A percentile compares a stretch with the other conserved stretches of the same genome.
Evolutionary conservation across 2,329 filamentous ascomycete genomes (phyloP).

Genomic region (Botrytis sinoallii): DNA sequence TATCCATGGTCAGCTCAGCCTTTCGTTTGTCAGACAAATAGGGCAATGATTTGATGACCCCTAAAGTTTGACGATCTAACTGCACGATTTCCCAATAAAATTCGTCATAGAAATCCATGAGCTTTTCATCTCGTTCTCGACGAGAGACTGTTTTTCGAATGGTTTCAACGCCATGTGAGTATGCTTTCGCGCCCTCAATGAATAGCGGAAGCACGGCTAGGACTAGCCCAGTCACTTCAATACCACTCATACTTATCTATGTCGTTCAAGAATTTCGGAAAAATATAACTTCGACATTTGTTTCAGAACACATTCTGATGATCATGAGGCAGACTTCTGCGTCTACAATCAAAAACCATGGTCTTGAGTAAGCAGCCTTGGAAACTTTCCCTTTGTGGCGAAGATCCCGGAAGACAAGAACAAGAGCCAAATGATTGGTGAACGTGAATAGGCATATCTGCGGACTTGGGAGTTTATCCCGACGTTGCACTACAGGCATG

Average conservation of each 20-base stretch:
- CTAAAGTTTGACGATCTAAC: conserved; percentile 2
- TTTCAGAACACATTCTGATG: neutral
- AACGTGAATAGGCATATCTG: neutral
- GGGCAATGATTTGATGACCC: neutral
- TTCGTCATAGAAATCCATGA: conserved; percentile 4
- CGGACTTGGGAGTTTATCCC: neutral
- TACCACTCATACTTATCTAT: neutral
- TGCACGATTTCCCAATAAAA: conserved; percentile 16
- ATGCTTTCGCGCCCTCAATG: conserved; percentile 4
- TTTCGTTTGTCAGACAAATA: neutral
- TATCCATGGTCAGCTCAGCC: neutral
- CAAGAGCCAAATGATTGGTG: neutral
- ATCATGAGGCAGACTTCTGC: neutral
- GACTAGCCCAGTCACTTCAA: conserved; percentile 1
- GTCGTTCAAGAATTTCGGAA: neutral
- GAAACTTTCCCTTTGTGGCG: neutral
- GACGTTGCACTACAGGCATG: neutral
- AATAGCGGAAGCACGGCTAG: conserved; percentile 4
- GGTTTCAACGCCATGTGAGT: conserved; percentile 9
- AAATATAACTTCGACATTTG: neutral
- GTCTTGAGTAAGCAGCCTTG: neutral
- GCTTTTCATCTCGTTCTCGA: conserved; percentile 13
- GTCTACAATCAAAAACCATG: neutral
- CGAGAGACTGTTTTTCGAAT: conserved; percentile 4
- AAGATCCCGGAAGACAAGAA: neutral